phyloP scores from a whole-genome alignment of 495 filamentous ascomycete genomes.

The Pyrenula massariospora region DNA sequence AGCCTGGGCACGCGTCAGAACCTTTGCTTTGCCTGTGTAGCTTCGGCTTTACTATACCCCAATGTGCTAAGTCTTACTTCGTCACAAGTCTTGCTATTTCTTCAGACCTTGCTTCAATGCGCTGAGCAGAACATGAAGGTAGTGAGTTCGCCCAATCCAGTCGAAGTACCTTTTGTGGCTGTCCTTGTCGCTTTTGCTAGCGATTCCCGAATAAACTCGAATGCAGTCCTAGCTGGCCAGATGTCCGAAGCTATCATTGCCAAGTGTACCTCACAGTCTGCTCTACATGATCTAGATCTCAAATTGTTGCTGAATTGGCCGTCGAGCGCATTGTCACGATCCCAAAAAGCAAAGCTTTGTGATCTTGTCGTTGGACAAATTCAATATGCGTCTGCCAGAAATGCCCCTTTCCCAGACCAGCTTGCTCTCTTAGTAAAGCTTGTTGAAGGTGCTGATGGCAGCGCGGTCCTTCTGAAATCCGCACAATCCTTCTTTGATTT shows the following conservation, averaged over 20 bases:
- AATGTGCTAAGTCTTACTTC: not conserved
- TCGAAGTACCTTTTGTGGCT: not conserved
- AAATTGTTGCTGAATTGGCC: not conserved
- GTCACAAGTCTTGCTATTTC: not conserved
- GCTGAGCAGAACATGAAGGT: not conserved
- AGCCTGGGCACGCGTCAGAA: not conserved
- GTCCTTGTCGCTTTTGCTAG: not conserved
- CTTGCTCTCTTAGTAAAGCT: not conserved
- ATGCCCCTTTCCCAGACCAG: not conserved
- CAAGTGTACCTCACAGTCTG: not conserved
- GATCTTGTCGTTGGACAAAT: not conserved
- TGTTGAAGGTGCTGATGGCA: not conserved
- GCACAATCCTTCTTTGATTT: not conserved
- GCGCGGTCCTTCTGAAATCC: not conserved
- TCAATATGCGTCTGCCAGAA: not conserved
- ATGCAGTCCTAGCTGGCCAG: not conserved
- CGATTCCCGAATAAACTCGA: not conserved
- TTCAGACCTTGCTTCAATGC: not conserved
- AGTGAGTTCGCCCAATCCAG: not conserved
- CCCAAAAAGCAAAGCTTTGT: not conserved
- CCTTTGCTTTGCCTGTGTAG: not conserved
- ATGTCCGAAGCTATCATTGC: not conserved
- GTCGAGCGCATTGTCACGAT: not conserved
- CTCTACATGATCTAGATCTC: not conserved
- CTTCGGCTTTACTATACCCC: not conserved